phyloP scores from a whole-genome alignment of 1,284 basidiomycete genomes.

The Cryptococcus sp. region DNA sequence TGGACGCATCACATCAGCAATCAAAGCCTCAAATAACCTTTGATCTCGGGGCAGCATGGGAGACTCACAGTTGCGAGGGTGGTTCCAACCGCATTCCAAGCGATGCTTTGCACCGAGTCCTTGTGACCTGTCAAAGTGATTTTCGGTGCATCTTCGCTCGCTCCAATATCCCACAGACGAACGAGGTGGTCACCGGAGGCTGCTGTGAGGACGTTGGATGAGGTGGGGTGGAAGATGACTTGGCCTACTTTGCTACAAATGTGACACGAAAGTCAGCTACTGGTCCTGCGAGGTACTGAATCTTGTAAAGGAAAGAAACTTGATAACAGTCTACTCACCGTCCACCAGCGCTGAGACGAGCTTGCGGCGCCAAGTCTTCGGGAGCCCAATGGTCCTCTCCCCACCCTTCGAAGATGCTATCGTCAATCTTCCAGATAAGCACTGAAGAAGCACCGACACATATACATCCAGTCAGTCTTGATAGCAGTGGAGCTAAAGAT shows the following conservation, averaged over 20 bases:
- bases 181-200: slow-evolving; percentile 86
- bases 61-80: slow-evolving; percentile 58
- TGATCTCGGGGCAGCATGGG: background rate
- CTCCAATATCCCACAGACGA: slow-evolving; percentile 86
- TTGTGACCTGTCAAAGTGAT: slow-evolving; percentile 72
- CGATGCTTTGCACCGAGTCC: slow-evolving; percentile 83
- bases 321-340: slow-evolving; percentile 30
- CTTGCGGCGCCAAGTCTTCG: slow-evolving; percentile 75
- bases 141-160: slow-evolving; percentile 62
- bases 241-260: slow-evolving; percentile 88
- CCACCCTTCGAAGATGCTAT: slow-evolving; percentile 77
- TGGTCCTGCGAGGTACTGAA: background rate
- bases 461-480: background rate
- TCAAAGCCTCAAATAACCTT: background rate
- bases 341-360: slow-evolving; percentile 54
- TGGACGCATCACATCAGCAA: background rate
- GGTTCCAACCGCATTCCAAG: slow-evolving; percentile 81
- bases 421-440: slow-evolving; percentile 83
- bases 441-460: slow-evolving; percentile 47
- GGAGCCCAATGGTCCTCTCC: slow-evolving; percentile 77
- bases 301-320: background rate
- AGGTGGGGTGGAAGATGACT: slow-evolving; percentile 91
- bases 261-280: background rate
- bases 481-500: background rate
- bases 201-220: slow-evolving; percentile 79